phyloP scores from a whole-genome alignment of 2,329 filamentous ascomycete species.

The Polychaeton citri region DNA sequence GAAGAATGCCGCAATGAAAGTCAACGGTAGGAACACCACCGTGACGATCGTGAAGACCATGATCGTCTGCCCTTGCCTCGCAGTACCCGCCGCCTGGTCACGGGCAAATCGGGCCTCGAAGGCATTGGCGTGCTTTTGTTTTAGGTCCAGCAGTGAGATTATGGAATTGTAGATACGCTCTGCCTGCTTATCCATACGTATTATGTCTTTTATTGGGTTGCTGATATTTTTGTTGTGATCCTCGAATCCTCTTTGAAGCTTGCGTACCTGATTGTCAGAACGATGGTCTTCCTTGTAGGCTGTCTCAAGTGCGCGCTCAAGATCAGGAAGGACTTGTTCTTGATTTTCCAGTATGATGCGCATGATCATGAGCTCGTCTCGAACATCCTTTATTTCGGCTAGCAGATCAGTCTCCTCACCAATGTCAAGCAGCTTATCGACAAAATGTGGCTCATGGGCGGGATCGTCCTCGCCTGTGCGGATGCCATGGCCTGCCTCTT shows the following conservation, averaged over 20 bases:
- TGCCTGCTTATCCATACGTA: constrained; percentile 50
- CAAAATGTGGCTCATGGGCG: constrained; percentile 28
- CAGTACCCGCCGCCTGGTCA: constrained; percentile 48
- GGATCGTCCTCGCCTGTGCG: constrained; percentile 3
- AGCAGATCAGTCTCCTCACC: constrained; percentile 47
- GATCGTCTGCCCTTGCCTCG: constrained; percentile 42
- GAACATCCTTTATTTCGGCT: constrained; percentile 53
- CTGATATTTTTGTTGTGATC: constrained; percentile 47
- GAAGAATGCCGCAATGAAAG: constrained; percentile 44
- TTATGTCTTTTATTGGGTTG: constrained; percentile 34
- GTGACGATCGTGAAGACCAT: constrained; percentile 49
- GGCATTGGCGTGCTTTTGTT: constrained; percentile 57
- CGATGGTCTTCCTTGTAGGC: not conserved
- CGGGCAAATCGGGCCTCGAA: constrained; percentile 50
- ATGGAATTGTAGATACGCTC: constrained; percentile 46
- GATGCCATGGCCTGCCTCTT: constrained; percentile 5
- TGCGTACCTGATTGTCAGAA: constrained; percentile 11
- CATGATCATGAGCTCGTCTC: constrained; percentile 54
- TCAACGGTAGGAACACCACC: constrained; percentile 43
- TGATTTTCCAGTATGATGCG: constrained; percentile 39
- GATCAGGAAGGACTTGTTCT: constrained; percentile 32
- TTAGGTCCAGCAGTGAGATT: constrained; percentile 51
- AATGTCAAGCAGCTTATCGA: constrained; percentile 47
- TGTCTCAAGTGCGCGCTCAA: constrained; percentile 30
- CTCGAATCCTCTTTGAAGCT: constrained; percentile 38